Evolutionary conservation across 2,329 filamentous ascomycete species (phyloP), one percentile per base, ranked within the genome.

Genomic region (Phaeoacremonium minimum): DNA sequence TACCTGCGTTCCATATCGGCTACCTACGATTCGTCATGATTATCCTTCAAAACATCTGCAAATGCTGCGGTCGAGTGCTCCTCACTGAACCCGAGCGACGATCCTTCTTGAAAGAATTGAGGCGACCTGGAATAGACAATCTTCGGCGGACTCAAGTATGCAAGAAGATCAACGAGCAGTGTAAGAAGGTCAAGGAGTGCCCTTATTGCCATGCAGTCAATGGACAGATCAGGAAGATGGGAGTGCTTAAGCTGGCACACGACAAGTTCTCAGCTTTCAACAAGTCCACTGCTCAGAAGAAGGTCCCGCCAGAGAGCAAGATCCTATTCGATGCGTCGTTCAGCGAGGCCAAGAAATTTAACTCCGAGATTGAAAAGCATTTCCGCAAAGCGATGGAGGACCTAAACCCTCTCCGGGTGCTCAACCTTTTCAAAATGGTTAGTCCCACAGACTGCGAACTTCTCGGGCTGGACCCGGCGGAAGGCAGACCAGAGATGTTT

Each of bases 31-130:
- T 94, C 58, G 88, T 93, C 46, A 91, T 95, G 56, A 83, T 83
- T 30, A 90, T 95, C 38, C 73, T 98, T 16, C 90, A 97, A 58
- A 85, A 93, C 53, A 94, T 98, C 46, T 98, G 93, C 80, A 98
- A 95, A 68, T 82, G 90, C 55, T 98, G 93, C 57, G 87, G 87
- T 16, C 77, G 77, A 43, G 84, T 97, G 6, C 66, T 98, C 37
- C 75, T 98, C 16, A 80, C 85, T 26, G 89, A 96, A 56, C 68
- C 77, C 15, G 87, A 95, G 50, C 80, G 87, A 46, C 80, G 86
- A 28, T 65, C 72, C 4, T 94, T 84, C 48, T 69, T 96, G n/a
- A 85, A 79, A 43, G 84, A 89, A 47, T 71, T 97, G 54, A 78
- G 91, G 44, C 77, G 82, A 16, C 87, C 87, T 1, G 80, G 83